Evolutionary conservation across 805 yeast species (phyloP), one percentile per base, ranked within the genome.

Genomic region (Metschnikowia bowlesiae): DNA sequence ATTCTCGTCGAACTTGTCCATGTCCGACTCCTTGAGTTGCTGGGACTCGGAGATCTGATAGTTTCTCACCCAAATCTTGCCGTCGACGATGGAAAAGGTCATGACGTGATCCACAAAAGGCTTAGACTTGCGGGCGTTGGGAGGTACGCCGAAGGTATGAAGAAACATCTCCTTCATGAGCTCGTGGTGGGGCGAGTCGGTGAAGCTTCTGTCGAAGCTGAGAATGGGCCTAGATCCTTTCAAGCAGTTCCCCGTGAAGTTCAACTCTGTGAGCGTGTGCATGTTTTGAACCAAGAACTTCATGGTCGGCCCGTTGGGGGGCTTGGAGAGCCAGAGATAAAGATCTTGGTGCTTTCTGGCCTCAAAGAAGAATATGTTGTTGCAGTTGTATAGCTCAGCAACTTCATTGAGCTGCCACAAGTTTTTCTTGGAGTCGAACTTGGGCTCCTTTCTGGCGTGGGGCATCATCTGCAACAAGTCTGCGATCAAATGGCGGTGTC

Each of bases 281-380:
- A 94, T 77, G 70, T 94, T 94, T 71, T 92, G 97, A 52, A 94
- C 80, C 66, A 86, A 94, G 69, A 94, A 92, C 70, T 94, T 94
- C 62, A 88, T 74, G 26, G 97, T 92, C 52, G 99, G 99, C 1
- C 99, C 99, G 67, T 94, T 92, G 39, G 99, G 99, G 30, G 98
- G 94, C 70, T 94, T 92, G 33, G 97, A 82, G 56, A 94, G 68
- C 96, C 97, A 94, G 68, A 94, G 69, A 68, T 94, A 94, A 63
- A 94, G 81, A 71, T 94, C 99, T 69, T 84, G 87, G 71, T 92
- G 97, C 70, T 94, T 94, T 74, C 98, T 85, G 49, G 96, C 89
- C 71, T 94, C 99, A 67, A 94, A 94, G 67, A 87, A 94, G 66
- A 90, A 75, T 58, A 94, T 81, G 66, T 94, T 94, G 73, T 94